These are phyloP conservation scores for Neofusicoccum parvum DNA, from an alignment of 2,329 filamentous ascomycete genomes.

Conservation along the genomic window DNA sequence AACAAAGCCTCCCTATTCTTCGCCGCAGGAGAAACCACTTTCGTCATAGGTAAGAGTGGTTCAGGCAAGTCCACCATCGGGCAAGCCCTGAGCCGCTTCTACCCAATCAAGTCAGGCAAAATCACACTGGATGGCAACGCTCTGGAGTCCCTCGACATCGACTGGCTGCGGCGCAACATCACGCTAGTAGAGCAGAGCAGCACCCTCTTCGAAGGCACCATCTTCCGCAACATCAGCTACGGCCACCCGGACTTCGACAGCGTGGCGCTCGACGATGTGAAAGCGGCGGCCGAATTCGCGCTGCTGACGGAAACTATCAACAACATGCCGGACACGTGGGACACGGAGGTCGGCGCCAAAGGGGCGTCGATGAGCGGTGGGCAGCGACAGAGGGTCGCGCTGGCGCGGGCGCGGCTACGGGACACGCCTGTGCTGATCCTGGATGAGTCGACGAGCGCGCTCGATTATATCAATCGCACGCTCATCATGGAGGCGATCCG, in stretches of 20 bases:
- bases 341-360: constrained; percentile 71
- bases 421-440: constrained; percentile 80
- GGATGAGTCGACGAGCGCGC: constrained; percentile 84
- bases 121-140: constrained; percentile 69
- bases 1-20: constrained; percentile 68
- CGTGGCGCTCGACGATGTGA: constrained; percentile 59
- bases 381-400: constrained; percentile 77
- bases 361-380: constrained; percentile 78
- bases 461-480: constrained; percentile 72
- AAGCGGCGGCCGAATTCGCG: constrained; percentile 65
- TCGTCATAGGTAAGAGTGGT: constrained; percentile 82
- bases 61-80: constrained; percentile 91
- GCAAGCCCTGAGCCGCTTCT: constrained; percentile 78
- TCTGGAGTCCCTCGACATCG: constrained; percentile 62
- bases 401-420: constrained; percentile 76
- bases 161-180: constrained; percentile 77
- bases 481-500: constrained; percentile 75
- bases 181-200: constrained; percentile 82
- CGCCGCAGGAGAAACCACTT: constrained; percentile 70
- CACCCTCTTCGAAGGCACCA: constrained; percentile 77
- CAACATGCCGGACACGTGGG: constrained; percentile 67
- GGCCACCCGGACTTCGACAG: constrained; percentile 57
- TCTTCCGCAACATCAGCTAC: constrained; percentile 77
- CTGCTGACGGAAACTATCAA: constrained; percentile 69
- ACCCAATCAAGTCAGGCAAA: constrained; percentile 65